These are phyloP conservation scores for Centrapalus pauciflorus DNA, from an alignment of 129 eudicot genomes.

Conservation along the genomic window DNA sequence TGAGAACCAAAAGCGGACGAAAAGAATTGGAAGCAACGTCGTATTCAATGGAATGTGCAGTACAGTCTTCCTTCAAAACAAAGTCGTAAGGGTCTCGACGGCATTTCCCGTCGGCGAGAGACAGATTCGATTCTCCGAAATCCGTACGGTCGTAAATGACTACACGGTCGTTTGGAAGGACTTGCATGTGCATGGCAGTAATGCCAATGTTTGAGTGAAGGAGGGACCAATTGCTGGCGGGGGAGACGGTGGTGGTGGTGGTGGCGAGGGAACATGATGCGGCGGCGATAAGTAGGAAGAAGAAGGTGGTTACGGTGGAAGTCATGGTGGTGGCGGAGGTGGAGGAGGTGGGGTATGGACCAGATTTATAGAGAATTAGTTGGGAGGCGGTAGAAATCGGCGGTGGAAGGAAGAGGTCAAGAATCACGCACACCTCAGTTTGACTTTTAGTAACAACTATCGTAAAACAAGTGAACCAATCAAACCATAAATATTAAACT, in stretches of 20 bases:
- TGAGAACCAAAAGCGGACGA: constrained; percentile 59
- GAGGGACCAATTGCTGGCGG: constrained; percentile 54
- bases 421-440: not conserved
- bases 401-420: constrained; percentile 27
- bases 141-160: constrained; percentile 78
- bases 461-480: constrained; percentile 7
- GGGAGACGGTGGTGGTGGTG: not conserved
- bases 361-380: constrained; percentile 23
- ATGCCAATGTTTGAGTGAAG: constrained; percentile 51
- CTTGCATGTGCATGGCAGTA: constrained; percentile 98
- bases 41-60: constrained; percentile 80
- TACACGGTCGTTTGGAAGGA: constrained; percentile 67
- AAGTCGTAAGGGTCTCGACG: constrained; percentile 36
- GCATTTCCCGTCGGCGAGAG: constrained; percentile 52
- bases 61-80: constrained; percentile 46
- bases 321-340: constrained; percentile 10
- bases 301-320: not conserved
- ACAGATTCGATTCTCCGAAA: constrained; percentile 68
- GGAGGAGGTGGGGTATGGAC: not conserved
- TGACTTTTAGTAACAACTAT: constrained; percentile 15
- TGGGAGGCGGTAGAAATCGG: constrained; percentile 17
- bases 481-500: too few relatives aligned
- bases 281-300: constrained; percentile 1
- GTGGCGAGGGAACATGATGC: not conserved
- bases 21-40: constrained; percentile 38